phyloP scores from a whole-genome alignment of 2,329 filamentous ascomycete species.

The Verticillium zaregamsianum region DNA sequence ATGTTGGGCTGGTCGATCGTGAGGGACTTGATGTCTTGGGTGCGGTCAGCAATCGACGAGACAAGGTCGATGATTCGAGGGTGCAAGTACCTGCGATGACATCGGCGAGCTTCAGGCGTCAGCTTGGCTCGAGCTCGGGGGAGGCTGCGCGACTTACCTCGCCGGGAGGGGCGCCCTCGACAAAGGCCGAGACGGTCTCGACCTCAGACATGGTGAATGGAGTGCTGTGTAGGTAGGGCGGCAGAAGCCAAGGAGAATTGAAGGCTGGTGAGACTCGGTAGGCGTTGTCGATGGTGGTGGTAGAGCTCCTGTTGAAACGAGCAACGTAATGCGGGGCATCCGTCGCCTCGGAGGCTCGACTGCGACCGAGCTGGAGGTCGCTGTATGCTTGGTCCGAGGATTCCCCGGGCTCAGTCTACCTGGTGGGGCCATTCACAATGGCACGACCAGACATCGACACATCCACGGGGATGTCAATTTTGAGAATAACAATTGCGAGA shows the following conservation, averaged over 20 bases:
- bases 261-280: neutral
- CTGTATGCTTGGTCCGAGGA: neutral
- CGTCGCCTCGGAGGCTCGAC: neutral
- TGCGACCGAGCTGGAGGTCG: neutral
- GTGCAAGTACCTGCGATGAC: constrained; percentile 70
- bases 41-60: constrained; percentile 8
- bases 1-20: constrained; percentile 66
- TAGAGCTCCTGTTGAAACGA: constrained; percentile 1
- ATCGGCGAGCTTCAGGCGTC: constrained; percentile 65
- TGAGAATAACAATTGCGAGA: no score
- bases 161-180: constrained; percentile 90
- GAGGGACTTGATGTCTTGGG: constrained; percentile 81
- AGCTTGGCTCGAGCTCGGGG: constrained; percentile 12
- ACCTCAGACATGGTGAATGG: constrained; percentile 32
- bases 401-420: neutral
- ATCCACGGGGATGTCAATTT: no score
- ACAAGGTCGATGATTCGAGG: neutral
- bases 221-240: neutral
- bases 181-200: constrained; percentile 74
- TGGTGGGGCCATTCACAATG: neutral
- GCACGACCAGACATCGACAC: neutral
- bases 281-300: neutral
- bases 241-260: neutral
- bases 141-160: constrained; percentile 61
- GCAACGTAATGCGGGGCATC: neutral